A percentile compares a stretch with the other conserved stretches of the same genome.
phyloP scores from a whole-genome alignment of 352 stramenopile genomes.

The Globisporangium iwayamae region DNA sequence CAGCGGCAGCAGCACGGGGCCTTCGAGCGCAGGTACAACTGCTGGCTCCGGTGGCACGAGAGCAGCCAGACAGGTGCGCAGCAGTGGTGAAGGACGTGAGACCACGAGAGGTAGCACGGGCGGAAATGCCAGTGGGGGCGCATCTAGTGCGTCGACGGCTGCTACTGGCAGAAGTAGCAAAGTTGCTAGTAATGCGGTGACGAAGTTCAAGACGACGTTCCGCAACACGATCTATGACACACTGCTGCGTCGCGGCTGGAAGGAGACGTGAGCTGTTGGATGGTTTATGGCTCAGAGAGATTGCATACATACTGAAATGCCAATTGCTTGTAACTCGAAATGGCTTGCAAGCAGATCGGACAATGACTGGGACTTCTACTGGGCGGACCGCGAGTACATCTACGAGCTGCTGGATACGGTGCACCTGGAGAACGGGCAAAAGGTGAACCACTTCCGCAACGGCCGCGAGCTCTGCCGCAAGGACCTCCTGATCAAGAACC shows the following conservation, averaged over 20 bases:
- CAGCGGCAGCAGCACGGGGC: not conserved
- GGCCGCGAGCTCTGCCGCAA: constrained; percentile 89
- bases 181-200: constrained; percentile 21
- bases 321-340: not conserved
- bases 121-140: constrained; percentile 13
- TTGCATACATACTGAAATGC: not conserved
- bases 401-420: constrained; percentile 89
- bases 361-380: constrained; percentile 90
- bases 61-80: constrained; percentile 35
- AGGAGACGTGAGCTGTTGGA: constrained; percentile 52
- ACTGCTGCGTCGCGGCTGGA: constrained; percentile 85
- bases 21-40: constrained; percentile 26
- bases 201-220: constrained; percentile 90
- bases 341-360: constrained; percentile 26
- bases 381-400: constrained; percentile 88
- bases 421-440: constrained; percentile 76
- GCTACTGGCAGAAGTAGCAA: not conserved
- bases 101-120: constrained; percentile 16
- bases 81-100: constrained; percentile 25
- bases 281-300: no score
- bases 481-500: constrained; percentile 94
- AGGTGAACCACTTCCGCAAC: constrained; percentile 92
- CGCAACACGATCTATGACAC: constrained; percentile 92
- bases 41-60: constrained; percentile 16
- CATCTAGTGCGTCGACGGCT: not conserved